Evolutionary conservation across 352 stramenopile genomes (phyloP), one percentile per base, ranked within the genome.

Genomic region (Ophiocytium majus): DNA sequence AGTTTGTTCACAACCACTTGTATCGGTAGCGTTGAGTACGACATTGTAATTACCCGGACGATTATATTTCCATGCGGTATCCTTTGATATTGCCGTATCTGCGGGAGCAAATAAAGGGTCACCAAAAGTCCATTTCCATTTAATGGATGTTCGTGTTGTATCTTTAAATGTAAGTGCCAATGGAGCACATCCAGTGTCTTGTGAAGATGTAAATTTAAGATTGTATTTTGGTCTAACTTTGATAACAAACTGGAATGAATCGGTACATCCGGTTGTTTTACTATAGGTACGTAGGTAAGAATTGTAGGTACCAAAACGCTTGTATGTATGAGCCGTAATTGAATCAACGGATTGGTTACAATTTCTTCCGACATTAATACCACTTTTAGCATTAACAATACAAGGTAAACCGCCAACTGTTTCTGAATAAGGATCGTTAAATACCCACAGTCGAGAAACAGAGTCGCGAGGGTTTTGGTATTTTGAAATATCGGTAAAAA

Each of bases 401-500:
- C 57, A 71, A 71, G 57, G 57, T 71, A 71, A 71, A 71, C 57
- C 57, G 57, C 57, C 57, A 71, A 71, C 57, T 71, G 57, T 71
- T 71, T 71, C 57, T 71, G 57, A 71, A 71, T 71, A 71, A 71
- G 57, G 57, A 71, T 71, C 57, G 57, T 71, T 71, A 71, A 71
- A 71, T 71, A 71, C 57, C 57, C 57, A 71, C 57, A 71, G 57
- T 71, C 57, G 57, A 71, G 57, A 71, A 71, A 71, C 57, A 71
- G 57, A 71, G 57, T 71, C 57, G 57, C 57, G 57, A 71, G 57
- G 57, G 57, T 71, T 71, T 71, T 71, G 57, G 57, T 71, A 71
- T 71, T 71, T 71, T 71, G 57, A 71, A 71, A 71, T 71, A 71
- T 71, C 57, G 57, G 57, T 71, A 71, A 71, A 71, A 71, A 71